A percentile compares a stretch with the other conserved stretches of the same genome.
Conservation (phyloP, 768 basidiomycete genomes). For the Chalciporus chontae region DNA sequence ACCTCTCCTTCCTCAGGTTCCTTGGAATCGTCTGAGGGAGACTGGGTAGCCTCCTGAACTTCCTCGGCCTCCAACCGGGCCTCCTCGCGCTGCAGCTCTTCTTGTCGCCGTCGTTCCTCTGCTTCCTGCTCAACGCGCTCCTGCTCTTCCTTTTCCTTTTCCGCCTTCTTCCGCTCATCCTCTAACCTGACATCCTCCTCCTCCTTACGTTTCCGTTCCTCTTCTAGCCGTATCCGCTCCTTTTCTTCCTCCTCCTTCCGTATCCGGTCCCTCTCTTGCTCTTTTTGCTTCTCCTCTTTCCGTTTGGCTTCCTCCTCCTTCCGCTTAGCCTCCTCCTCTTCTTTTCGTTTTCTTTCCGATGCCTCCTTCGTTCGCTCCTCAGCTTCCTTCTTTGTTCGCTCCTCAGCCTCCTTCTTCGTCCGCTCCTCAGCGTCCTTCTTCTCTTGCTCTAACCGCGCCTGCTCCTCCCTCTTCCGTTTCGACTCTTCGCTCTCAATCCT, state of each 20-base stretch:
- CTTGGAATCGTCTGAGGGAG: slow-evolving; percentile 43
- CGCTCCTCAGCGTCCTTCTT: slow-evolving; percentile 38
- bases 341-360: slow-evolving; percentile 36
- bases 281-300: slow-evolving; percentile 44
- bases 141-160: slow-evolving; percentile 39
- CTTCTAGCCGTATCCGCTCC: slow-evolving; percentile 28
- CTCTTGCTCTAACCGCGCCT: slow-evolving; percentile 39
- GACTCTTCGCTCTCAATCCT: slow-evolving; percentile 65
- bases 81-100: slow-evolving; percentile 19
- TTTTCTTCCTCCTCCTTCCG: slow-evolving; percentile 39
- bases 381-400: slow-evolving; percentile 39
- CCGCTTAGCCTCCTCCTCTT: slow-evolving; percentile 42
- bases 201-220: slow-evolving; percentile 33
- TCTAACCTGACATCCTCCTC: slow-evolving; percentile 25
- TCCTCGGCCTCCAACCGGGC: slow-evolving; percentile 36
- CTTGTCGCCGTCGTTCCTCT: slow-evolving; percentile 29
- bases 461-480: slow-evolving; percentile 45
- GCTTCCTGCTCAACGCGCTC: slow-evolving; percentile 37
- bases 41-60: slow-evolving; percentile 30
- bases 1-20: slow-evolving; percentile 41
- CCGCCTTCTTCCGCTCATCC: slow-evolving; percentile 29
- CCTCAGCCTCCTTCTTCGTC: slow-evolving; percentile 29
- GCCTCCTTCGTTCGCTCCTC: too few species aligned
- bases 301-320: slow-evolving; percentile 40
- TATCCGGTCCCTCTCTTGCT: slow-evolving; percentile 38